Evolutionary conservation across 2,329 filamentous ascomycete genomes (phyloP), one percentile per base, ranked within the genome.

Genomic region (Colletotrichum cuscutae): DNA sequence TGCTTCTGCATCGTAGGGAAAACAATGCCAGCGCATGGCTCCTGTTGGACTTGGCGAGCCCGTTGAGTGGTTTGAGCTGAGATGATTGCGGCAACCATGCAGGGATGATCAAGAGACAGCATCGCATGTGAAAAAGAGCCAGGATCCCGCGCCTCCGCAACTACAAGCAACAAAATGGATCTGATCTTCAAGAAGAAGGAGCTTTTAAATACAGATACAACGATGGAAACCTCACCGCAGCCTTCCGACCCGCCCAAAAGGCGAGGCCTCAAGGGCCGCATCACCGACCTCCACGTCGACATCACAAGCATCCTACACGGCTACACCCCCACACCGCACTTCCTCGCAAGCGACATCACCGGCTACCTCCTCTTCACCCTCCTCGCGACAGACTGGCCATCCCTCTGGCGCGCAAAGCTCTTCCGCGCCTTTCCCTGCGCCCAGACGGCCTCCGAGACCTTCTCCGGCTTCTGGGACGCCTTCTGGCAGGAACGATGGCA

Each of bases 401-500:
- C 37, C 2, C 28, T 68, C 30, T 73, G 60, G 32, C 56, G 22
- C n/a, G 5, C 35, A n/a, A 72, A 28, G 52, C 26, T 71, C 4
- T 58, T 63, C 68, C 22, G 28, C 2, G 42, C 57, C 26, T 12
- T 60, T 1, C 68, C 68, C 1, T n/a, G 67, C 13, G 46, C 58
- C 19, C 24, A 57, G 53, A 24, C 49, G 15, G 52, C 58, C 22
- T n/a, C 57, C 11, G 53, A 62, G 11, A 53, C 22, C 7, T 22
- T 73, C 13, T 3, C 22, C 32, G 32, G 46, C 24, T 71, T 73
- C 52, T 54, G 68, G 61, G 28, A 32, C 15, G 49, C 68, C 4
- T 63, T 72, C 28, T 52, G 37, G 42, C 35, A 68, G 56, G 71
- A 73, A 35, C 46, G 68, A 19, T 73, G 71, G 71, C 58, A 73